Base-by-base conservation (phyloP, 345 rosid genomes). In the Mangifera indica region DNA sequence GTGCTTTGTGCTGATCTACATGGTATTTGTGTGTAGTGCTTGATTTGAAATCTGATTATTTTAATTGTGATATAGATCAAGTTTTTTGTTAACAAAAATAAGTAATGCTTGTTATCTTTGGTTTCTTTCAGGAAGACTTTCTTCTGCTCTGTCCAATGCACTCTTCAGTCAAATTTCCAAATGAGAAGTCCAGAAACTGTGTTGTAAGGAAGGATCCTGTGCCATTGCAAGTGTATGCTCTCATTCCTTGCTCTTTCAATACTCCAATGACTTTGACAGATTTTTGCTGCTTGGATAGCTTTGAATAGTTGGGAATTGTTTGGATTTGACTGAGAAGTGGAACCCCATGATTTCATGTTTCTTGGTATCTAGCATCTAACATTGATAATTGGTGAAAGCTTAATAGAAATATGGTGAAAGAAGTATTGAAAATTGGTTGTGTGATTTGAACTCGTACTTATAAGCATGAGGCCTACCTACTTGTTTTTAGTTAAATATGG, bases 81-180 rank as follows among this genome's bases (percentile, higher is more conserved):
- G 37, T 52, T 14, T 76, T 56, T 37, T 60, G 10, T 45, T 13
- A n/a, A 45, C 10, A 44, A 15, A 65, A 32, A 67, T 24, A 4
- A 15, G 7, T 72, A 42, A 57, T 15, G 44, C 26, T 71, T 48
- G 40, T 21, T 26, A 7, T 72, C 53, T 34, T 71, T 66, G 46
- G 8, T 34, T 75, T 53, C 18, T 59, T 60, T 72, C 89, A 92
- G 95, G 89, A 82, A 17, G 74, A 85, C 48, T 92, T 69, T 81
- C 89, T 91, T 73, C 53, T 90, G 74, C 95, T 88, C 60, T 93
- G 98, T 79, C 94, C 98, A 29, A 58, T 70, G 46, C 98, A 93
- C 83, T 72, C 89, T 56, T 82, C 91, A 14, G 69, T 76, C 53
- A 87, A 84, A 80, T 86, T 89, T 74, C 96, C 96, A 72, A 78